Percentiles rank a stretch among this genome's conserved stretches.
These are phyloP conservation scores for Oryza glumipatula DNA, from an alignment of 176 grass and related monocot genomes.

Conservation along the genomic window DNA sequence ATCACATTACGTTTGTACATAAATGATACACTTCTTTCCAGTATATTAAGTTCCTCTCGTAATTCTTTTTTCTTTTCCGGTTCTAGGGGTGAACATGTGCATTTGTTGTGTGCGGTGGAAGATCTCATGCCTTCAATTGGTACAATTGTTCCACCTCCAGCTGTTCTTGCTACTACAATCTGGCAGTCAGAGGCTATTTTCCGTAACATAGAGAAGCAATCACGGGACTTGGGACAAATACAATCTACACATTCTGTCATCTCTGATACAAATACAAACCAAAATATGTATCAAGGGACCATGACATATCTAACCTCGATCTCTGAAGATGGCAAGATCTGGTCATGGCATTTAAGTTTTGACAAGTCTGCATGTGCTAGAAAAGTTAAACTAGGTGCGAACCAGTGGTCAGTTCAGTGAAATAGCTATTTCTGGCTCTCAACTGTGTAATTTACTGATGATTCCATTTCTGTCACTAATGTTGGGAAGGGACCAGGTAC, in stretches of 20 bases:
- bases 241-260: slow-evolving; percentile 40
- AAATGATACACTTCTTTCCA: background rate
- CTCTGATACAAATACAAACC: slow-evolving; percentile 34
- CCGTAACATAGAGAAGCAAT: slow-evolving; percentile 51
- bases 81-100: slow-evolving; percentile 87
- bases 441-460: slow-evolving; percentile 54
- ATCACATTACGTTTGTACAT: background rate
- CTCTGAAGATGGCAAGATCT: slow-evolving; percentile 96
- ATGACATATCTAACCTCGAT: slow-evolving; percentile 70
- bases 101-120: slow-evolving; percentile 77
- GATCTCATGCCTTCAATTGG: slow-evolving; percentile 97
- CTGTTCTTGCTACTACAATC: slow-evolving; percentile 79
- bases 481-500: slow-evolving; percentile 69
- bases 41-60: slow-evolving; percentile 32
- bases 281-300: slow-evolving; percentile 34
- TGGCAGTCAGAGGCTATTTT: slow-evolving; percentile 86
- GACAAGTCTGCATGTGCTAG: slow-evolving; percentile 47
- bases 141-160: slow-evolving; percentile 68
- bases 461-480: slow-evolving; percentile 57
- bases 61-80: slow-evolving; percentile 11
- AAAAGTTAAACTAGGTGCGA: slow-evolving; percentile 55
- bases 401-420: slow-evolving; percentile 46
- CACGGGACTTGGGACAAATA: slow-evolving; percentile 46
- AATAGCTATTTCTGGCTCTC: slow-evolving; percentile 38
- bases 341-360: slow-evolving; percentile 90